Percentiles rank a stretch among this genome's conserved stretches.
These are phyloP conservation scores for Cryptococcus sp. DNA, from an alignment of 1,284 basidiomycete species.

Conservation along the genomic window DNA sequence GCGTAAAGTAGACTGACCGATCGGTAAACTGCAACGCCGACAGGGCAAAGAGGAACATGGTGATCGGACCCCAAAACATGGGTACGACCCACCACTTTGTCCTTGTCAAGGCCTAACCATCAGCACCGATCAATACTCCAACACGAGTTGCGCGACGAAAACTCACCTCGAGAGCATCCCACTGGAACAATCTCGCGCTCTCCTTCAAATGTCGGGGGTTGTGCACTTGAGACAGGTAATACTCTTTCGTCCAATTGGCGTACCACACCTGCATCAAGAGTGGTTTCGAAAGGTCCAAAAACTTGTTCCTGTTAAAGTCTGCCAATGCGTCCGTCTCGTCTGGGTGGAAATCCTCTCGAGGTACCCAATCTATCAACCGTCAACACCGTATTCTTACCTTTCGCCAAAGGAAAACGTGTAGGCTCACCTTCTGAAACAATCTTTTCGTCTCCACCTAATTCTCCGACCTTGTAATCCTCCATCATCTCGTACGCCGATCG, in stretches of 20 bases:
- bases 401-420: background rate
- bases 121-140: background rate
- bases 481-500: conserved; percentile 88
- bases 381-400: background rate
- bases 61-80: conserved; percentile 84
- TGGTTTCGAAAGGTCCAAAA: conserved; percentile 85
- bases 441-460: conserved; percentile 66
- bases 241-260: conserved; percentile 65
- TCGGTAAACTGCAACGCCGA: conserved; percentile 74
- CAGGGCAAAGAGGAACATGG: conserved; percentile 70
- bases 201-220: conserved; percentile 86
- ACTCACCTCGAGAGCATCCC: conserved; percentile 66
- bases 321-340: conserved; percentile 72
- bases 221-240: conserved; percentile 94
- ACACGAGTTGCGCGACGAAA: background rate
- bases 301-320: conserved; percentile 82
- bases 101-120: conserved; percentile 64
- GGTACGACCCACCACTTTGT: conserved; percentile 96
- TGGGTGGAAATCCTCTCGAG: conserved; percentile 80
- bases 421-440: conserved; percentile 72
- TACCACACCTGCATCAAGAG: conserved; percentile 49
- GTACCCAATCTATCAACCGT: conserved; percentile 67
- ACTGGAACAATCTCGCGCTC: conserved; percentile 82
- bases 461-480: conserved; percentile 76
- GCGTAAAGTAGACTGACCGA: conserved; percentile 19